Evolutionary conservation across 2,329 filamentous ascomycete genomes (phyloP), one percentile per base, ranked within the genome.

Genomic region (Fusarium odoratissimum): DNA sequence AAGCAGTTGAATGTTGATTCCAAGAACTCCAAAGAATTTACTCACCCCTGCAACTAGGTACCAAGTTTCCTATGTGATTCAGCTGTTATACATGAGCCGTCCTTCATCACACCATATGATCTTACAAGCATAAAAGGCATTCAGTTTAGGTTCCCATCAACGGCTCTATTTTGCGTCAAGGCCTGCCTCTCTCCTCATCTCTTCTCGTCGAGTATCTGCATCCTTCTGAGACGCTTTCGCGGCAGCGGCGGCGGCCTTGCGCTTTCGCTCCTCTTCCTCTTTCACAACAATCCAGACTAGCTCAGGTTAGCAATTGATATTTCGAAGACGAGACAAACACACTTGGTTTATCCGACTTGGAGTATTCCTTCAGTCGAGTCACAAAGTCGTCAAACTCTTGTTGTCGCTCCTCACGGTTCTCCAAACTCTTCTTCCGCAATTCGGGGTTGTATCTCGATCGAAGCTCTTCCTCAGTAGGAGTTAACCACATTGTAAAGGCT

Each of bases 381-480:
- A 98, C 93, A 79, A 97, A 98, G 62, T 95, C 89, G 79, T 98
- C 93, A 77, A 97, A 97, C 66, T 98, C 95, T 82, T 95, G 88
- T 79, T 96, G 90, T 67, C 89, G 89, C 80, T 92, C 90, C 64
- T 92, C 87, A 23, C 94, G 89, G 65, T 91, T 89, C 82, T 95
- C 95, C n/a, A 97, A 85, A 70, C 93, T 95, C 79, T 93, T 90
- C 82, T 93, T 93, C 80, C 96, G 93, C n/a, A 99, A 88, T 38
- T 98, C 96, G 1, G 95, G 95, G 82, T 95, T 98, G 85, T 98
- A 98, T 82, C 88, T 91, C 85, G 94, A 87, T 86, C 97, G 95
- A 45, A 99, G 88, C 84, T 98, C 95, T 82, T 98, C 96, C 76
- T 98, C 95, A 17, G 93, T 92, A 5, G 96, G 96, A 49, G 89